phyloP scores from a whole-genome alignment of 768 basidiomycete genomes.

The Pulveroboletus sp. region DNA sequence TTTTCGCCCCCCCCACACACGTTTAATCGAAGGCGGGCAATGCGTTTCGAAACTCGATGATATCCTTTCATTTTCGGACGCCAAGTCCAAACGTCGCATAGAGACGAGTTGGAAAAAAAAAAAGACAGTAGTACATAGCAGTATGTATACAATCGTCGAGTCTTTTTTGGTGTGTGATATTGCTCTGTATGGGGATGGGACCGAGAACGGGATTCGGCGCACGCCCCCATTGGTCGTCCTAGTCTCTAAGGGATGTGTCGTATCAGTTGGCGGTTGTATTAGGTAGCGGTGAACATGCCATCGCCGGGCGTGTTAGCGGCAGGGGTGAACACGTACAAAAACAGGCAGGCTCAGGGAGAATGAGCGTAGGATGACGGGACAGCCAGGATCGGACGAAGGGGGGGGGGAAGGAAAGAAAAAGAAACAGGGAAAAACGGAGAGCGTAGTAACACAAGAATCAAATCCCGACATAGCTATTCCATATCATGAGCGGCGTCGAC shows the following conservation, averaged over 20 bases:
- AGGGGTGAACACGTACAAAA: not conserved
- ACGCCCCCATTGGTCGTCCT: not conserved
- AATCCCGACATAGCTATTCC: conserved; percentile 11
- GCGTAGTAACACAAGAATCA: conserved; percentile 9
- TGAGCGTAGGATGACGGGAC: not conserved
- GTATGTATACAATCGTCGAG: too few relatives aligned
- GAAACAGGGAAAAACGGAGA: not conserved
- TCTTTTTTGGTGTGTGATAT: not conserved
- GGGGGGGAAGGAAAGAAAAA: not conserved
- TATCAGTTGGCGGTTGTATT: not conserved
- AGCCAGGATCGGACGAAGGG: not conserved
- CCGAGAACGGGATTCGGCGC: too few relatives aligned
- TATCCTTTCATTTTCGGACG: too few relatives aligned
- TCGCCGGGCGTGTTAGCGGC: not conserved
- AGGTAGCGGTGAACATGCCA: not conserved
- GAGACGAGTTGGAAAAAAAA: too few relatives aligned
- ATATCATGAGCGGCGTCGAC: conserved; percentile 9
- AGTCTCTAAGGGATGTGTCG: not conserved
- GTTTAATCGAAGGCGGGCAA: too few relatives aligned
- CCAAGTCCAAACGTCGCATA: too few relatives aligned
- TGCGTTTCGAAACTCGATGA: too few relatives aligned
- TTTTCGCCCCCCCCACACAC: too few relatives aligned
- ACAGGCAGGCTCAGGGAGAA: too few relatives aligned
- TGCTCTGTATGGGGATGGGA: too few relatives aligned
- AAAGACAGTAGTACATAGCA: too few relatives aligned